Evolutionary conservation across 805 yeast genomes (phyloP).

Genomic region (Priceomyces melissophilus): DNA sequence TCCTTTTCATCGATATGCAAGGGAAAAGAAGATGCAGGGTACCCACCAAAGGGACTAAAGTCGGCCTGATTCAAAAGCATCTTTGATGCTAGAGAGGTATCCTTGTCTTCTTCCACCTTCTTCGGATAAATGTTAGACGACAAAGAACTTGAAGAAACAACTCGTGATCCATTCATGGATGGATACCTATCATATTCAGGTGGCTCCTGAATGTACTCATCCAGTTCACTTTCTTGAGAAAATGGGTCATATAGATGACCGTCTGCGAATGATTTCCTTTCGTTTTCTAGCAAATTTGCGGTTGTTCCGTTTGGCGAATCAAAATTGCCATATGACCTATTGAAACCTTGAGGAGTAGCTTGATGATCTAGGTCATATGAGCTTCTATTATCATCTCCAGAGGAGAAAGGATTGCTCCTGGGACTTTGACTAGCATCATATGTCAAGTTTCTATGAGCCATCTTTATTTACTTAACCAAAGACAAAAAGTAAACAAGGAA

Average conservation of each 20-base stretch:
- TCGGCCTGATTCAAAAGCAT: conserved; percentile 51
- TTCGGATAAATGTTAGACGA: conserved; percentile 17
- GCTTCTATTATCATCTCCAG: conserved; percentile 7
- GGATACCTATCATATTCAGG: conserved; percentile 70
- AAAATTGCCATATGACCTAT: conserved; percentile 30
- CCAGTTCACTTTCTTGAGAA: conserved; percentile 5
- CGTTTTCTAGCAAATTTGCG: conserved; percentile 9
- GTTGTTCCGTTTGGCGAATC: conserved; percentile 37
- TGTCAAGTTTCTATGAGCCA: conserved; percentile 15
- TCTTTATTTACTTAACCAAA: not conserved
- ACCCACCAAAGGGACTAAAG: conserved; percentile 92
- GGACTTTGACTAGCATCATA: conserved; percentile 18
- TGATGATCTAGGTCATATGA: conserved; percentile 8
- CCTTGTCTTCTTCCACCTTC: conserved; percentile 13
- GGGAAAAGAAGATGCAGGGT: conserved; percentile 91
- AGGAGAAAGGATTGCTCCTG: conserved; percentile 8
- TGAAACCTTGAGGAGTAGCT: conserved; percentile 6
- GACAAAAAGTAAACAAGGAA: no score
- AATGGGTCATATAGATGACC: not conserved
- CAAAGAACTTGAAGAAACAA: conserved; percentile 48
- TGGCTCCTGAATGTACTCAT: conserved; percentile 35
- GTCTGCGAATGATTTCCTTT: conserved; percentile 11
- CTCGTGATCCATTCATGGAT: conserved; percentile 54
- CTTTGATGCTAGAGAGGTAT: conserved; percentile 19
- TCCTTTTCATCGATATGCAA: conserved; percentile 89